Percentiles rank a stretch among this genome's conserved stretches.
Conservation (phyloP, 2,329 filamentous ascomycete genomes). For the Polytolypa hystricis region DNA sequence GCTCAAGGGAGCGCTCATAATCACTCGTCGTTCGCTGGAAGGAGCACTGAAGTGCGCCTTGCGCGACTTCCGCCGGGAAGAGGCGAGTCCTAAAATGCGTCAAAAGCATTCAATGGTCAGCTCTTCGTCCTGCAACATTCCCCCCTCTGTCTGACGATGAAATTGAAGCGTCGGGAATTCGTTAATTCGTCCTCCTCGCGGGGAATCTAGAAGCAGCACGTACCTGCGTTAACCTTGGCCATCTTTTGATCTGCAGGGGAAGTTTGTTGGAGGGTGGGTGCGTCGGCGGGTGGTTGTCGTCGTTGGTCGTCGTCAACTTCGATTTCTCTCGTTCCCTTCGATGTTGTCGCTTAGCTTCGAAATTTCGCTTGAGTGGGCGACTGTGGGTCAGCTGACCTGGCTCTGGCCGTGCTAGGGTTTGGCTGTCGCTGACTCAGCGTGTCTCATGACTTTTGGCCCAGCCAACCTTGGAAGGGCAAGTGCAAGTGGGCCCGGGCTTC, state of each 20-base stretch:
- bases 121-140: too few relatives aligned
- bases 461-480: too few relatives aligned
- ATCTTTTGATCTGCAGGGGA: slow-evolving; percentile 18
- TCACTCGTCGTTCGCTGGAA: slow-evolving; percentile 84
- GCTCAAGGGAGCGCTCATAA: slow-evolving; percentile 92
- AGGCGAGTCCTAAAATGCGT: slow-evolving; percentile 41
- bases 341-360: not conserved
- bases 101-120: too few relatives aligned
- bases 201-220: slow-evolving; percentile 10
- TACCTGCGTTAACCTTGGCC: slow-evolving; percentile 22
- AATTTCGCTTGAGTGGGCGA: slow-evolving; percentile 7
- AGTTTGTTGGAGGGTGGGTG: not conserved
- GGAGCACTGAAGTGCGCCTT: slow-evolving; percentile 96
- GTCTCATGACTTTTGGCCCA: slow-evolving; percentile 3
- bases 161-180: slow-evolving; percentile 35
- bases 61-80: slow-evolving; percentile 95
- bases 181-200: not conserved
- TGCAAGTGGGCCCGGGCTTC: too few relatives aligned
- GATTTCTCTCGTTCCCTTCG: not conserved
- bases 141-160: too few relatives aligned
- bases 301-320: not conserved
- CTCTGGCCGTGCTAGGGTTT: slow-evolving; percentile 8
- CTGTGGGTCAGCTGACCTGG: slow-evolving; percentile 14
- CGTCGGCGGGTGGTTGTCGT: slow-evolving; percentile 1
- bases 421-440: slow-evolving; percentile 10